Conservation (phyloP, 2,329 filamentous ascomycete genomes). For the Talaromyces atroroseus region DNA sequence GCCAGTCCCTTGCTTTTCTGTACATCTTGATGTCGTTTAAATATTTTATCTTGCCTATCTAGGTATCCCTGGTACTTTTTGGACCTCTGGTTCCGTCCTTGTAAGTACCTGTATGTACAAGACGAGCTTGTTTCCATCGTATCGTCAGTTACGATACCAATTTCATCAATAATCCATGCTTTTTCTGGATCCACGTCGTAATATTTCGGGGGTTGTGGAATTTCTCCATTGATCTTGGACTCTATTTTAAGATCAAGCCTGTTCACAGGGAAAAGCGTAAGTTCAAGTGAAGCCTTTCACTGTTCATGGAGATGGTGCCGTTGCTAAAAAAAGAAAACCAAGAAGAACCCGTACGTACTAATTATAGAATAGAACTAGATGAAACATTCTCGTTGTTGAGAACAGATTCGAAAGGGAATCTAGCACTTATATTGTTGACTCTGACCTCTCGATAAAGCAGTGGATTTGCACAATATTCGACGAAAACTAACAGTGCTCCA, state of each 20-base stretch:
- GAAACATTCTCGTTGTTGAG: background rate
- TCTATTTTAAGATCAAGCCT: slow-evolving; percentile 2
- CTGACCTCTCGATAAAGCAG: background rate
- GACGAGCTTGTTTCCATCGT: slow-evolving; percentile 5
- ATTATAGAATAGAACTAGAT: background rate
- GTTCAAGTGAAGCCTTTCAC: background rate
- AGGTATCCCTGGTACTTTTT: background rate
- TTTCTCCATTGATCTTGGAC: background rate
- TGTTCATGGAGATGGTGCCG: background rate
- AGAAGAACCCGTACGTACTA: background rate
- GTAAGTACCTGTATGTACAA: slow-evolving; percentile 11
- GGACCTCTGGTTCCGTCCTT: background rate
- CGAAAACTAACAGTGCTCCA: no score
- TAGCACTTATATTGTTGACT: background rate
- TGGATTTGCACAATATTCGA: background rate
- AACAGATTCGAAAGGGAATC: background rate
- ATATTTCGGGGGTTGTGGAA: background rate
- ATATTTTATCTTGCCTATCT: background rate
- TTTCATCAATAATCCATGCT: background rate
- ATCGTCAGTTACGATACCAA: slow-evolving; percentile 6
- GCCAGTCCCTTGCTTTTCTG: background rate
- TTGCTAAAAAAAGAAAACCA: background rate
- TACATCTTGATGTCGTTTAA: background rate
- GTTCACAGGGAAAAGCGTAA: background rate
- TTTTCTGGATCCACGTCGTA: background rate